Base-by-base conservation (phyloP, 1,284 basidiomycete species). In the Fomitiporia mediterranea region DNA sequence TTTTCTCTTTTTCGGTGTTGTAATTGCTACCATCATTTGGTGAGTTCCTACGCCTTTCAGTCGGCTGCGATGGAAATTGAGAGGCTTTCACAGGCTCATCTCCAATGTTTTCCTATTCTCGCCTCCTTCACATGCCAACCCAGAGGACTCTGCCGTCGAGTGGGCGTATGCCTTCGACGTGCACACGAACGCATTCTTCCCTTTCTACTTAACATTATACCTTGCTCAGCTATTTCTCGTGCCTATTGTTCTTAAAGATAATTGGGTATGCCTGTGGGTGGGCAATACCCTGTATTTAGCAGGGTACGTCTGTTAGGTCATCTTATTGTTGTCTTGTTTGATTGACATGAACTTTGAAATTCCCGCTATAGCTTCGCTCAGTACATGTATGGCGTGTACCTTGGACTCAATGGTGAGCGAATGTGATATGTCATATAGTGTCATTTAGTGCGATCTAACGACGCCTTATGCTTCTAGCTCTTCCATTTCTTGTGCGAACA, bases 161-260 rank as follows among this genome's bases (percentile, higher is more conserved):
- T 94, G 89, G 87, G 89, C 86, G 15, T 97, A 95, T 70, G 90
- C 90, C 13, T 95, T 98, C 65, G 94, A 97, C 70, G 90, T 97
- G 15, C 93, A 95, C 67, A 94, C 89, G 61, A 97, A 97, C 66
- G 85, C 91, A 3, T 97, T 97, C 78, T 96, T 96, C 72, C 94
- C 94, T 3, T 76, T 93, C 53, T 95, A 91, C 72, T 79, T 96
- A 58, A 88, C 90, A 15, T 79, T 95, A 51, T 94, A 95, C 68
- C 75, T 93, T 53, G 87, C 86, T 0, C 90, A 96, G 66, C 77
- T 96, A 2, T 84, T 94, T 60, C 77, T 97, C 4, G 80, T 91
- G 0, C 87, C 91, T 1, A 79, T 96, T 38, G 77, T 97, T 48
- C 80, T 90, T 25, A 82, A 82, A 66, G 83, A 85, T 63, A 93